Evolutionary conservation across 768 basidiomycete species (phyloP).

Genomic region (Collybia sordida): DNA sequence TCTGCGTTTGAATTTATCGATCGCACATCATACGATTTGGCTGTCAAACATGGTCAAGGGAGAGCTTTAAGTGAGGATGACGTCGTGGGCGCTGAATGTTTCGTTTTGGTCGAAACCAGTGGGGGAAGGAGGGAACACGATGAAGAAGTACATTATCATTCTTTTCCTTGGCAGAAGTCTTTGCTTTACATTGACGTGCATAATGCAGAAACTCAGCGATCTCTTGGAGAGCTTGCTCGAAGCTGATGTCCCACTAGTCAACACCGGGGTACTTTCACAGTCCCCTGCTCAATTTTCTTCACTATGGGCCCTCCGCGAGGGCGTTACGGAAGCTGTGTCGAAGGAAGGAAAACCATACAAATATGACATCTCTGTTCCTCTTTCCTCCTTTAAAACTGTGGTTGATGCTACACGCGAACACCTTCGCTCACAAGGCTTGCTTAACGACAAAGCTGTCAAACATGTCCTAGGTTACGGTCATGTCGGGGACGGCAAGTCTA

Average conservation of each 20-base stretch:
- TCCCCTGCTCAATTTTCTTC: conserved; percentile 86
- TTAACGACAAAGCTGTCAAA: conserved; percentile 73
- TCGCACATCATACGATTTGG: conserved; percentile 78
- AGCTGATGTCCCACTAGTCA: conserved; percentile 73
- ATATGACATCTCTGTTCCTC: conserved; percentile 91
- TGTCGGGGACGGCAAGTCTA: conserved; percentile 84
- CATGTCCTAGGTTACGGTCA: conserved; percentile 94
- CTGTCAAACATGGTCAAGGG: conserved; percentile 81
- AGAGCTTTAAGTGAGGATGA: conserved; percentile 74
- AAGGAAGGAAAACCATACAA: conserved; percentile 97
- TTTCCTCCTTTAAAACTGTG: conserved; percentile 82
- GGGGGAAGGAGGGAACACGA: conserved; percentile 93
- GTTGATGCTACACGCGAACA: conserved; percentile 80
- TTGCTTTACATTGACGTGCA: conserved; percentile 2
- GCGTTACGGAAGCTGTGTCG: conserved; percentile 86
- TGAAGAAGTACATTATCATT: conserved; percentile 65
- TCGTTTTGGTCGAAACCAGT: conserved; percentile 92
- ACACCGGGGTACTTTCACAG: conserved; percentile 90
- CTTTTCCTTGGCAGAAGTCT: conserved; percentile 1
- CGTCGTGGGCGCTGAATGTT: conserved; percentile 77
- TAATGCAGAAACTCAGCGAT: conserved; percentile 75
- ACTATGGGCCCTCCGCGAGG: conserved; percentile 91
- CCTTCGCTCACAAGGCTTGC: conserved; percentile 65
- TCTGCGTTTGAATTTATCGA: conserved; percentile 98
- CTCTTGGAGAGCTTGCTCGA: conserved; percentile 79